phyloP scores from a whole-genome alignment of 1,139 yeast genomes.

The Kluyveromyces sp. region DNA sequence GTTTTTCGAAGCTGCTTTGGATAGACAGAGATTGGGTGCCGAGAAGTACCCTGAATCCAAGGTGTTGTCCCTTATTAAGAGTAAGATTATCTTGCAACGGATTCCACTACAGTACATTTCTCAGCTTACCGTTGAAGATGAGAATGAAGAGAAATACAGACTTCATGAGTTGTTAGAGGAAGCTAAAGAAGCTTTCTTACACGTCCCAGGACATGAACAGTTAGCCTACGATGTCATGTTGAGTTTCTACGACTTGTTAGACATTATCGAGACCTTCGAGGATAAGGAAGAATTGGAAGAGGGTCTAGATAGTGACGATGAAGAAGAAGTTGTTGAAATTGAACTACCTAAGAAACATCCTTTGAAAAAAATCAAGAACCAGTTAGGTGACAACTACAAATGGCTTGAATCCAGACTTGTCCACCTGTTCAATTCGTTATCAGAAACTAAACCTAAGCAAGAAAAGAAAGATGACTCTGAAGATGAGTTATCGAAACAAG shows the following conservation, averaged over 20 bases:
- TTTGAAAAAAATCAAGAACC: slow-evolving; percentile 34
- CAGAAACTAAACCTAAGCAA: slow-evolving; percentile 20
- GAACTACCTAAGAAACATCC: slow-evolving; percentile 48
- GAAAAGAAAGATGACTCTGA: slow-evolving; percentile 17
- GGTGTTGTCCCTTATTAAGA: slow-evolving; percentile 44
- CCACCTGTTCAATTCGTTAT: slow-evolving; percentile 34
- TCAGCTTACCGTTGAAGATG: slow-evolving; percentile 34
- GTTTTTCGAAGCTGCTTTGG: slow-evolving; percentile 62
- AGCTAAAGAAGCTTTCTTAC: slow-evolving; percentile 19
- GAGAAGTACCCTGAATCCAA: slow-evolving; percentile 39
- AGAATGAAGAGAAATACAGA: slow-evolving; percentile 30
- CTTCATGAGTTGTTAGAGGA: slow-evolving; percentile 27
- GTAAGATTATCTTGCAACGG: slow-evolving; percentile 48
- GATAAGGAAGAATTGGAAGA: slow-evolving; percentile 41
- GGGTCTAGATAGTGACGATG: slow-evolving; percentile 41
- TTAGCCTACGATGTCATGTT: slow-evolving; percentile 43
- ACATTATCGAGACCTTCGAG: slow-evolving; percentile 59
- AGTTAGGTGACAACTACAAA: slow-evolving; percentile 32
- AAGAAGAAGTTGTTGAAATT: slow-evolving; percentile 33
- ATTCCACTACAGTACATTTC: slow-evolving; percentile 53
- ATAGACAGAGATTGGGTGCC: slow-evolving; percentile 58
- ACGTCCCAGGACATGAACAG: slow-evolving; percentile 11
- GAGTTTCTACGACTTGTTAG: slow-evolving; percentile 56
- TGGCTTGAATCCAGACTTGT: slow-evolving; percentile 53
- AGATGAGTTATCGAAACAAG: slow-evolving; percentile 31